phyloP scores from a whole-genome alignment of 1,284 basidiomycete genomes.

The Malassezia sympodialis region DNA sequence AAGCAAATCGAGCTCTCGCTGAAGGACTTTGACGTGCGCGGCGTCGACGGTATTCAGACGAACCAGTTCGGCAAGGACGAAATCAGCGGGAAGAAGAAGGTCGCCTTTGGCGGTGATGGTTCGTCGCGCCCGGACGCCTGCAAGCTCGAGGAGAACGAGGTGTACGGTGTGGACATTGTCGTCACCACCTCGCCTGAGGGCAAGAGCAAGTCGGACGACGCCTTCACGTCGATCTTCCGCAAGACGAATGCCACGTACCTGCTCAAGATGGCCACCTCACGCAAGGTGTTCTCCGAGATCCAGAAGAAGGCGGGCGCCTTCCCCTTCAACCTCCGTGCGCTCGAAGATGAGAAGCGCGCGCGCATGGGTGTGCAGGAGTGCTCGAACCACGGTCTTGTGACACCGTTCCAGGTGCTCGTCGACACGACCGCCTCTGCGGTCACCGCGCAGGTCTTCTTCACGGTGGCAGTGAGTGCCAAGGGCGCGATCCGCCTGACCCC shows the following conservation, averaged over 20 bases:
- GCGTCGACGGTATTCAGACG: slow-evolving; percentile 60
- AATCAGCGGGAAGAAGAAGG: slow-evolving; percentile 51
- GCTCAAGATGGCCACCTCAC: slow-evolving; percentile 93
- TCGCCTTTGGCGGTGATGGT: slow-evolving; percentile 35
- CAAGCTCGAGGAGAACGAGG: slow-evolving; percentile 66
- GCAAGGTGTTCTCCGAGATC: slow-evolving; percentile 86
- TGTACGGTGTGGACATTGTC: slow-evolving; percentile 89
- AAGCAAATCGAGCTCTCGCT: slow-evolving; percentile 67
- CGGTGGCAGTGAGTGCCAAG: slow-evolving; percentile 72
- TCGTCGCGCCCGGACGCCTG: slow-evolving; percentile 32
- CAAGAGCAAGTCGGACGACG: slow-evolving; percentile 67
- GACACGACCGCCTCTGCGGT: slow-evolving; percentile 32
- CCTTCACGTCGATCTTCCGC: slow-evolving; percentile 86
- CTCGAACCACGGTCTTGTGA: slow-evolving; percentile 78
- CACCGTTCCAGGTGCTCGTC: slow-evolving; percentile 67
- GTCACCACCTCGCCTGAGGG: slow-evolving; percentile 51
- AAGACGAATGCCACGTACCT: slow-evolving; percentile 77
- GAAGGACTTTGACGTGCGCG: slow-evolving; percentile 46
- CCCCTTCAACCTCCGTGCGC: slow-evolving; percentile 86
- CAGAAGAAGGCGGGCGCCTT: slow-evolving; percentile 95
- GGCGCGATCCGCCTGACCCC: slow-evolving; percentile 66
- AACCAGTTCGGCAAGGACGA: slow-evolving; percentile 95
- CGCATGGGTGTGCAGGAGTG: slow-evolving; percentile 93
- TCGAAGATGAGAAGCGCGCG: slow-evolving; percentile 90
- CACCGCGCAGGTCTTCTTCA: slow-evolving; percentile 83